Percentiles rank a stretch among this genome's conserved stretches.
phyloP scores from a whole-genome alignment of 2,329 filamentous ascomycete genomes.

The Rhexocercosporidium sp. region DNA sequence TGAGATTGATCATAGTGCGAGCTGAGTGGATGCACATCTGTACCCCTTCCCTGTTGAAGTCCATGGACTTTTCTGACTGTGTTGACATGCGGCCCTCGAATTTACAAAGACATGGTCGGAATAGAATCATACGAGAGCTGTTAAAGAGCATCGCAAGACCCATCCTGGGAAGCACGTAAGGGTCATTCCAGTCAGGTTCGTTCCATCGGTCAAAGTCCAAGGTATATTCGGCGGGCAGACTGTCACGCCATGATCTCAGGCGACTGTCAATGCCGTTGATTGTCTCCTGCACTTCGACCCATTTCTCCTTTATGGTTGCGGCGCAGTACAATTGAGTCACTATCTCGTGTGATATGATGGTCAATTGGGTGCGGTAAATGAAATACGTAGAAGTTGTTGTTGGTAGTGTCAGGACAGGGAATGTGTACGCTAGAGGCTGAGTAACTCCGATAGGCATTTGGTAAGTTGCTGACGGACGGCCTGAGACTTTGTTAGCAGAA shows the following conservation, averaged over 20 bases:
- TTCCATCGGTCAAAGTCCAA: constrained; percentile 29
- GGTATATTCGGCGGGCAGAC: constrained; percentile 28
- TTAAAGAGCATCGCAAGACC: constrained; percentile 34
- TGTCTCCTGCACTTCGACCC: constrained; percentile 33
- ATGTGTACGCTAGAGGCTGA: constrained; percentile 11
- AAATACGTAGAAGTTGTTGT: constrained; percentile 34
- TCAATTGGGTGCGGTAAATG: constrained; percentile 36
- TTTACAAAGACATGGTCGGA: constrained; percentile 37
- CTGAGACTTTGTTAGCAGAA: constrained; percentile 2
- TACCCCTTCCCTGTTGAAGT: constrained; percentile 33
- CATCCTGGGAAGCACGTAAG: constrained; percentile 22
- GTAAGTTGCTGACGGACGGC: constrained; percentile 20
- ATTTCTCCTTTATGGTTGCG: constrained; percentile 32
- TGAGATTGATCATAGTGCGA: constrained; percentile 29
- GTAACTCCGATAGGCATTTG: constrained; percentile 17
- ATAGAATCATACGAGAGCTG: constrained; percentile 36
- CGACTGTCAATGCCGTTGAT: constrained; percentile 32
- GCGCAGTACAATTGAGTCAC: constrained; percentile 36
- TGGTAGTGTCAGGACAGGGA: constrained; percentile 24
- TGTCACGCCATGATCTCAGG: constrained; percentile 29
- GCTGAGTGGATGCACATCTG: constrained; percentile 33
- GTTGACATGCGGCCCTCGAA: constrained; percentile 30
- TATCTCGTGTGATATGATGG: constrained; percentile 37
- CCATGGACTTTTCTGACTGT: constrained; percentile 23
- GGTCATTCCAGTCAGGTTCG: constrained; percentile 24